Evolutionary conservation across 2,329 filamentous ascomycete genomes (phyloP), one percentile per base, ranked within the genome.

Genomic region (Neofusicoccum parvum): DNA sequence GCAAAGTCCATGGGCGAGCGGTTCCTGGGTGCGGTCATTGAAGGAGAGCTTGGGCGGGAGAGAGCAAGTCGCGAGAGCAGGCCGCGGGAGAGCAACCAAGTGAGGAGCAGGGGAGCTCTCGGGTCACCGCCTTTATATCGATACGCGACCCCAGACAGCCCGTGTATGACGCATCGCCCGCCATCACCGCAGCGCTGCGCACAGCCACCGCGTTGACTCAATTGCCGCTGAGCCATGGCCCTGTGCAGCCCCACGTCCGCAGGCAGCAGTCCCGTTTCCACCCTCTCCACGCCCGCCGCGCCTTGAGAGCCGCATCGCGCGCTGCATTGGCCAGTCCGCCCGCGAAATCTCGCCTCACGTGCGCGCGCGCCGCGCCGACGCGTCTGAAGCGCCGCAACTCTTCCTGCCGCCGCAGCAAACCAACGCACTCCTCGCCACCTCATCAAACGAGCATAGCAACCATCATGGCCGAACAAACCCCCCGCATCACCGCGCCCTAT

Each of bases 401-500:
- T 36, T 41, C 46, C 63, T 32, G 39, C 63, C 41, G 15, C 7
- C 39, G 32, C 15, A 14, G 27, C 15, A 17, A 11, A 39, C 14
- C 46, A 5, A 20, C 41, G 37, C 17, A 10, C 23, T 17, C 27
- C 32, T 45, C 64, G 36, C 54, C 53, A 17, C 51, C 34, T 41
- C 15, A 39, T 3, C 32, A 11, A 12, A 15, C 5, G 3, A 11
- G 14, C 39, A 17, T 4, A 17, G 9, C 39, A 39, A 15, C 17
- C 60, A 53, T 34, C 69, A 94, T 94, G 91, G 85, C 84, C 50
- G 84, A 94, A 74, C 81, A 89, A 72, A 88, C 92, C 56, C 94
- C 95, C 36, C 93, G 95, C 78, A 88, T 97, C 76, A 92, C 91
- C 54, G 90, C 91, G 62, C 81, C 85, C 46, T 91, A 94, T 79